phyloP scores from a whole-genome alignment of 495 filamentous ascomycete species.

The Patellaria atrata region DNA sequence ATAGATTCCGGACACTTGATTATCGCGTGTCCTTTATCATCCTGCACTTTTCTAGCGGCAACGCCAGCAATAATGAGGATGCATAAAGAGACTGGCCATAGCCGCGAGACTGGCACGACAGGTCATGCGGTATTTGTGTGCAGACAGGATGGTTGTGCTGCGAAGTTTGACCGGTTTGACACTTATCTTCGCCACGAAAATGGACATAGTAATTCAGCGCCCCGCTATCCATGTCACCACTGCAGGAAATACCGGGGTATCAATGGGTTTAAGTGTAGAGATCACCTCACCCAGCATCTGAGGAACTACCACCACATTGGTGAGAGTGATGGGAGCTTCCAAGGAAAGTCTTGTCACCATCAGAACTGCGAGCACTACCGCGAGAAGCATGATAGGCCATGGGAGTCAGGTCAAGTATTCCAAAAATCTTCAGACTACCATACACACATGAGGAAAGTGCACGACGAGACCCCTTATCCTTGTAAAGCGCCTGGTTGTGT shows the following conservation, averaged over 20 bases:
- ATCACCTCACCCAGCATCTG: constrained; percentile 29
- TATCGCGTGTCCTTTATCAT: no score
- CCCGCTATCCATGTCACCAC: constrained; percentile 18
- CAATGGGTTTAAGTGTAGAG: constrained; percentile 26
- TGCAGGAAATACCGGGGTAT: constrained; percentile 26
- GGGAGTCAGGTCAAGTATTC: constrained; percentile 14
- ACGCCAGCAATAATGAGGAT: no score
- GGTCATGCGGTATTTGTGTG: constrained; percentile 9
- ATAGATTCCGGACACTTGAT: no score
- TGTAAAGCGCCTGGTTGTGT: constrained; percentile 25
- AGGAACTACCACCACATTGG: constrained; percentile 25
- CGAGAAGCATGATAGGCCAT: not conserved
- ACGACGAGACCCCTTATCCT: constrained; percentile 22
- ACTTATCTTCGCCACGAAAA: constrained; percentile 21
- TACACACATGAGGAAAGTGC: constrained; percentile 27
- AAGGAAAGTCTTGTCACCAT: constrained; percentile 1
- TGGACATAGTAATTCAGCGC: constrained; percentile 7
- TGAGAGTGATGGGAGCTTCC: not conserved
- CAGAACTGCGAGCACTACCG: constrained; percentile 1
- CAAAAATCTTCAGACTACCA: constrained; percentile 18
- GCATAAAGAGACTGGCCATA: no score
- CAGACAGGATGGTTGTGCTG: constrained; percentile 11
- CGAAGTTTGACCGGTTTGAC: constrained; percentile 21
- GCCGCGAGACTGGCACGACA: no score
- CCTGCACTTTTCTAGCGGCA: no score